Evolutionary conservation across 106 monocot species (phyloP).

Genomic region (Dendrobium chrysotoxum): DNA sequence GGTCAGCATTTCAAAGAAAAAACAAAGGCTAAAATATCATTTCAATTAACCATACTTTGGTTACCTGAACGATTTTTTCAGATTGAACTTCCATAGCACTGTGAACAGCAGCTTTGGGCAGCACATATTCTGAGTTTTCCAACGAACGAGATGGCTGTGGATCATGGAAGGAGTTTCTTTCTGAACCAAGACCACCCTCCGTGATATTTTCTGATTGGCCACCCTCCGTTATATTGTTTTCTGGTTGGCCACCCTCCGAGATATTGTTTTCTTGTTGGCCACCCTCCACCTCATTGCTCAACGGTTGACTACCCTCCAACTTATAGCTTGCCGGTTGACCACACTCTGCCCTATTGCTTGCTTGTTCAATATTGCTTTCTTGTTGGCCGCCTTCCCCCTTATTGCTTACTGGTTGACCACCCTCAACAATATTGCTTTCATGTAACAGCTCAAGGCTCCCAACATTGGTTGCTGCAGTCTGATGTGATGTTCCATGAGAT

Average conservation of each 20-base stretch:
- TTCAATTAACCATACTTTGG: background rate
- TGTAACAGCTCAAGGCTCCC: slow-evolving; percentile 11
- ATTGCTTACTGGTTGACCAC: slow-evolving; percentile 12
- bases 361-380: background rate
- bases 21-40: background rate
- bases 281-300: background rate
- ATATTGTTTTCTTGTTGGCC: background rate
- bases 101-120: slow-evolving; percentile 13
- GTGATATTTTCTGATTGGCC: background rate
- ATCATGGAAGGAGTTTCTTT: slow-evolving; percentile 21
- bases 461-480: slow-evolving; percentile 18
- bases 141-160: background rate
- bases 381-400: background rate
- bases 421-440: slow-evolving; percentile 22
- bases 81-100: slow-evolving; percentile 33
- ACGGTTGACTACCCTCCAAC: background rate
- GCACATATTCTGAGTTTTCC: background rate
- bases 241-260: background rate
- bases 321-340: slow-evolving; percentile 1
- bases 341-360: background rate
- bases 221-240: background rate
- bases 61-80: slow-evolving; percentile 24
- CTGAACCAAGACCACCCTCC: slow-evolving; percentile 12
- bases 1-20: background rate
- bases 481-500: slow-evolving; percentile 15